Evolutionary conservation across 2,329 filamentous ascomycete species (phyloP).

Genomic region (Emmonsiellopsis sp.): DNA sequence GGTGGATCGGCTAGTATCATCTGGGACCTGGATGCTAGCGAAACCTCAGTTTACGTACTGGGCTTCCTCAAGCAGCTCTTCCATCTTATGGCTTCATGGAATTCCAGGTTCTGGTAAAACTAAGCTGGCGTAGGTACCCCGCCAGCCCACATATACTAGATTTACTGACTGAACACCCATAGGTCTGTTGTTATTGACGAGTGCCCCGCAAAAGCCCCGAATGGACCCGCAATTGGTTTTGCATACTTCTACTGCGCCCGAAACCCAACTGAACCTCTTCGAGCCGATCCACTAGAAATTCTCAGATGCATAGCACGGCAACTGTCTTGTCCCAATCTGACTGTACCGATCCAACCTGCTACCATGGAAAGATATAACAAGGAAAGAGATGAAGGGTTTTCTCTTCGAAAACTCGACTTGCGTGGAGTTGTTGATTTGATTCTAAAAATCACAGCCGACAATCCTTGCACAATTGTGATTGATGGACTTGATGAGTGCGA

Average conservation of each 20-base stretch:
- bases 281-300: constrained; percentile 15
- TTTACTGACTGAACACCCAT: no score
- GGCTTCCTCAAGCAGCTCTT: constrained; percentile 8
- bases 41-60: constrained; percentile 11
- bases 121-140: constrained; percentile 6
- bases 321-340: constrained; percentile 10
- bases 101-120: constrained; percentile 16
- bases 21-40: constrained; percentile 14
- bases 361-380: constrained; percentile 8
- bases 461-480: constrained; percentile 23
- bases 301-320: constrained; percentile 17
- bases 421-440: constrained; percentile 13
- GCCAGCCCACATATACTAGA: no score
- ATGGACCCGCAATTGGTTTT: no score
- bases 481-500: constrained; percentile 30
- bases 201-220: no score
- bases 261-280: constrained; percentile 15
- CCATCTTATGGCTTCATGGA: constrained; percentile 15
- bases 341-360: constrained; percentile 6
- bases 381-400: constrained; percentile 9
- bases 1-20: constrained; percentile 3
- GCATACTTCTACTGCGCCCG: constrained; percentile 22
- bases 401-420: constrained; percentile 5
- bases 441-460: constrained; percentile 14
- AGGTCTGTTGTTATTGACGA: no score